A percentile compares a stretch with the other conserved stretches of the same genome.
These are phyloP conservation scores for Paramecium sexaurelia DNA, from an alignment of 73 alveolate genomes.

Conservation along the genomic window DNA sequence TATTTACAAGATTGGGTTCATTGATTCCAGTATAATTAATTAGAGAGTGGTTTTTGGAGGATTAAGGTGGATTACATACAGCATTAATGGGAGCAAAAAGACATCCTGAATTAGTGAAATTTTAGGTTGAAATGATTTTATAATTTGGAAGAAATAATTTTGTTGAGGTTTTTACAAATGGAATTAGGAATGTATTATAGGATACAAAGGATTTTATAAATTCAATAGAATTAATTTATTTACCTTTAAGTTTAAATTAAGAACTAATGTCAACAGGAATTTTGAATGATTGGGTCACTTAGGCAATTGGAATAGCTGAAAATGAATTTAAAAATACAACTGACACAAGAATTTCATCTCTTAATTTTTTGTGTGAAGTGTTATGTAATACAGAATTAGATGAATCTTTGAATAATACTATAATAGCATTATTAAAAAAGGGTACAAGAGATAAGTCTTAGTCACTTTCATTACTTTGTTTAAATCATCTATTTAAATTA, in stretches of 20 bases:
- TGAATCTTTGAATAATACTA: constrained; percentile 72
- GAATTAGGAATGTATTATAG: constrained; percentile 40
- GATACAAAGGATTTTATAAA: constrained; percentile 56
- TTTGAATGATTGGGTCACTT: constrained; percentile 82
- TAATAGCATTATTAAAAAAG: constrained; percentile 71
- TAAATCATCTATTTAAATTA: constrained; percentile 74
- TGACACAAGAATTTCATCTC: constrained; percentile 82
- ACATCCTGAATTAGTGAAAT: constrained; percentile 79
- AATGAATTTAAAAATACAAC: constrained; percentile 76
- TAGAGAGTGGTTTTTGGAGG: constrained; percentile 92
- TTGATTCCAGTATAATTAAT: constrained; percentile 77
- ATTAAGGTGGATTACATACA: constrained; percentile 87
- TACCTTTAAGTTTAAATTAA: constrained; percentile 65
- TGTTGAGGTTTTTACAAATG: constrained; percentile 70
- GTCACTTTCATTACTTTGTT: constrained; percentile 70
- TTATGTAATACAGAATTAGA: constrained; percentile 69
- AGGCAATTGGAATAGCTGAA: constrained; percentile 79
- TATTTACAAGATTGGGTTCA: constrained; percentile 78
- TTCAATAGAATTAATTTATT: constrained; percentile 66
- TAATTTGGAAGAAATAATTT: constrained; percentile 70
- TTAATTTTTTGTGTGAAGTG: constrained; percentile 77
- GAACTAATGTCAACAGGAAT: constrained; percentile 76
- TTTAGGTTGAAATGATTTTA: constrained; percentile 48
- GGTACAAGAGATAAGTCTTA: constrained; percentile 78
- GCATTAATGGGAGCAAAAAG: constrained; percentile 82